Base-by-base conservation (phyloP, 495 filamentous ascomycete species). In the Podospora didyma region DNA sequence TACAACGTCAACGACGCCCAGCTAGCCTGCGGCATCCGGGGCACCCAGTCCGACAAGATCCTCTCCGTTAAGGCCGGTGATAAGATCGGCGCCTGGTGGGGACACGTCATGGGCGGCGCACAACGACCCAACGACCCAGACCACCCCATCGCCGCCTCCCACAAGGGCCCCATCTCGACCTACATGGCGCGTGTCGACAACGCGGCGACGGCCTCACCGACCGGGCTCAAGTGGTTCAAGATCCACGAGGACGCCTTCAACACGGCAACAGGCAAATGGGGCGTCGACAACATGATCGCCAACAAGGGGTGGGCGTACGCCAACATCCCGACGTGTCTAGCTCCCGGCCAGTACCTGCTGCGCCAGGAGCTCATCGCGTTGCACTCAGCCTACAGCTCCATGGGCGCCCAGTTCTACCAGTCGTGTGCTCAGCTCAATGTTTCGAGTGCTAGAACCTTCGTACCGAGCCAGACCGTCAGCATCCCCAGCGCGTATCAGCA, bases 251-350 rank as follows among this genome's bases (percentile, higher is more conserved):
- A 56, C 17, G 16, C 28, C 1, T 26, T 56, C 24, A 41, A 56
- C 46, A 24, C 53, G 39, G 9, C 3, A 1, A 39, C 26, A 16
- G 35, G 46, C 10, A 42, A 46, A 24, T 59, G 57, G 57, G 57
- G 31, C 51, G 57, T 59, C n/a, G 57, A 59, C 34, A 45, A 59
- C 52, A 53, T 59, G 57, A 55, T 59, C 28, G 53, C 53, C 28
- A 56, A 56, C 53, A 56, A 56, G 45, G 53, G 53, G 5, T 56
- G 53, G 53, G 37, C 53, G 45, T 56, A 56, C 53, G 35, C 53
- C 26, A 56, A 20, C 17, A 58, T 58, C 55, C 55, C 55, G 16
- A 16, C 17, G 17, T 58, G 55, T n/a, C 17, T 58, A 4, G 39
- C 31, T 2, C 34, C 31, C 9, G 55, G 55, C 22, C 31, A 58